A percentile compares a stretch with the other conserved stretches of the same genome.
phyloP scores from a whole-genome alignment of 1,284 basidiomycete species.

The Porogramme epimiltina region DNA sequence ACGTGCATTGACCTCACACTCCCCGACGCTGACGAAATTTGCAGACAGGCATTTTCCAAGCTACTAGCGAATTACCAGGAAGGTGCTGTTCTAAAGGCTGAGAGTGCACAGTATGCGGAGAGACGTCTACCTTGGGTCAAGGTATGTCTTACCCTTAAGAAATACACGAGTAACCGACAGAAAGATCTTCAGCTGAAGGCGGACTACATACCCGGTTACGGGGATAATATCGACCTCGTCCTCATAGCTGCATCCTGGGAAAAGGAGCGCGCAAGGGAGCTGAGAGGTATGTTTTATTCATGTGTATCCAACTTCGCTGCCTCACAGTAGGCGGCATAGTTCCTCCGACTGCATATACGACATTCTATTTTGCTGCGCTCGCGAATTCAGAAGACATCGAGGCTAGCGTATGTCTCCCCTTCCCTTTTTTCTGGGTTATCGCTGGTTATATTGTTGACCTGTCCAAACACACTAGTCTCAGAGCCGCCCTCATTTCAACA shows the following conservation, averaged over 20 bases:
- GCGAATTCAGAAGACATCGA: constrained; percentile 40
- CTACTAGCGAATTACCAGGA: constrained; percentile 55
- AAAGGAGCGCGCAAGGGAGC: constrained; percentile 70
- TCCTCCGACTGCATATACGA: constrained; percentile 71
- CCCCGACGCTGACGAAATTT: constrained; percentile 25
- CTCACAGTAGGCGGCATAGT: constrained; percentile 43
- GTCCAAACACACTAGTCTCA: background rate
- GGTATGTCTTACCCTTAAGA: constrained; percentile 22
- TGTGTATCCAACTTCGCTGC: constrained; percentile 8
- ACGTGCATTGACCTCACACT: constrained; percentile 28
- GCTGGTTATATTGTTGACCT: too few species aligned
- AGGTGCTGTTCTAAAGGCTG: constrained; percentile 80
- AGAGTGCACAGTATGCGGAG: constrained; percentile 67
- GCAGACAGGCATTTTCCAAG: constrained; percentile 53
- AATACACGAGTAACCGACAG: too few species aligned
- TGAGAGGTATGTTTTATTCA: constrained; percentile 56
- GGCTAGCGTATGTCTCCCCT: constrained; percentile 42
- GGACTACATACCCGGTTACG: constrained; percentile 83
- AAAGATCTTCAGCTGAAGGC: constrained; percentile 47
- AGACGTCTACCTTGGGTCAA: constrained; percentile 75
- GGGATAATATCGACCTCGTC: constrained; percentile 79
- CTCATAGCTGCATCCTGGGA: constrained; percentile 81
- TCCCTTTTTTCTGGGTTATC: too few species aligned
- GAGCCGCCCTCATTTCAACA: constrained; percentile 62
- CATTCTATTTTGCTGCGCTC: constrained; percentile 75